Conservation (phyloP, 2,329 filamentous ascomycete genomes). For the Dactylellina parvicollis region DNA sequence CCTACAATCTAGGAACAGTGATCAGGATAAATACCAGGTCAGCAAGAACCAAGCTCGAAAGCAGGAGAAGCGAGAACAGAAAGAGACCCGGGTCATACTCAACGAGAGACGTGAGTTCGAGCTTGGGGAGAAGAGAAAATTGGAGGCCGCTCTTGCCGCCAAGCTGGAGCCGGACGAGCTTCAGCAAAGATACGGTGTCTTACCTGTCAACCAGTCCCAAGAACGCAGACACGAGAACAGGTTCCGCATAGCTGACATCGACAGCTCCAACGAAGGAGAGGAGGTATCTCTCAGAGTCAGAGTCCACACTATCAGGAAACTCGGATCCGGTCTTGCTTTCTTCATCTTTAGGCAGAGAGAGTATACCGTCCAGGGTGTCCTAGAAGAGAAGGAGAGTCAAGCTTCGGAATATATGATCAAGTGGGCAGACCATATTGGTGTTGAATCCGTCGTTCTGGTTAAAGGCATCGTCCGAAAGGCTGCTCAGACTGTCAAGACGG, state of each 20-base stretch:
- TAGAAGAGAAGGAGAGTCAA: slow-evolving; percentile 68
- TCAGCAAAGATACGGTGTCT: slow-evolving; percentile 81
- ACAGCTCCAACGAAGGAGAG: slow-evolving; percentile 67
- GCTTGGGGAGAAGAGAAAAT: slow-evolving; percentile 63
- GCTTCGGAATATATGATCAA: slow-evolving; percentile 80
- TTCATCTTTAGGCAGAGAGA: slow-evolving; percentile 86
- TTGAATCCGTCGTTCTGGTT: slow-evolving; percentile 81
- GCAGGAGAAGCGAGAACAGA: slow-evolving; percentile 61
- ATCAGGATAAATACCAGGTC: slow-evolving; percentile 55
- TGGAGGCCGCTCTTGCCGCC: slow-evolving; percentile 63
- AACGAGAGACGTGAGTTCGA: slow-evolving; percentile 63
- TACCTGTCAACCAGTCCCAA: slow-evolving; percentile 68
- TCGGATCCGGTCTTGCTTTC: slow-evolving; percentile 85
- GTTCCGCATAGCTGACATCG: slow-evolving; percentile 66
- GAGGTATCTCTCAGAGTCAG: slow-evolving; percentile 75
- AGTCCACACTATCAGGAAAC: slow-evolving; percentile 79
- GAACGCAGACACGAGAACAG: slow-evolving; percentile 65
- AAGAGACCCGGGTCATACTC: slow-evolving; percentile 56
- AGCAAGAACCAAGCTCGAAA: slow-evolving; percentile 63
- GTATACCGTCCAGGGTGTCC: slow-evolving; percentile 82
- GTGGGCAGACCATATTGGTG: slow-evolving; percentile 83
- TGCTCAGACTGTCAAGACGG: slow-evolving; percentile 77
- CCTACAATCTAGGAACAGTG: slow-evolving; percentile 36
- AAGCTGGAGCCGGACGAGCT: slow-evolving; percentile 72
- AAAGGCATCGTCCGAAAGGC: slow-evolving; percentile 77